Percentiles rank a stretch among this genome's conserved stretches.
Evolutionary conservation across 768 basidiomycete genomes (phyloP).

Genomic region (Crucibulum laeve): DNA sequence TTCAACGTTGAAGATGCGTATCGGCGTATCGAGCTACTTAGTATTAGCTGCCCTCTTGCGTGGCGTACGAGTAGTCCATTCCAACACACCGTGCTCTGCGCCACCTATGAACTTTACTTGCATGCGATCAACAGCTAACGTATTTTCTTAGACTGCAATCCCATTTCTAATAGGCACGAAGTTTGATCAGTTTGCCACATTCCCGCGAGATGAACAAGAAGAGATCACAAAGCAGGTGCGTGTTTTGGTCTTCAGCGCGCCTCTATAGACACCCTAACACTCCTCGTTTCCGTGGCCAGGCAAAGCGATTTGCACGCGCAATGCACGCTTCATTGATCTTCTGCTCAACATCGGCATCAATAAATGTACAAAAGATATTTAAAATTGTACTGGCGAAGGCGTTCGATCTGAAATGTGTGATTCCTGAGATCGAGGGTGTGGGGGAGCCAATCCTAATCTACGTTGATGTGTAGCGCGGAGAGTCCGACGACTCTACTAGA

Average conservation of each 20-base stretch:
- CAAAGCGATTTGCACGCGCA: constrained; percentile 95
- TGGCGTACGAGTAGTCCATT: no score
- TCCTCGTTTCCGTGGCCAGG: constrained; percentile 39
- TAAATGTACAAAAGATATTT: constrained; percentile 99
- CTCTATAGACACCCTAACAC: no score
- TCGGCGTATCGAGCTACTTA: no score
- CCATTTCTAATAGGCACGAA: constrained; percentile 99
- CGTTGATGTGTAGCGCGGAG: constrained; percentile 64
- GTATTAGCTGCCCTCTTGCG: no score
- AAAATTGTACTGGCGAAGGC: constrained; percentile 97
- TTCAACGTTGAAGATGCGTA: no score
- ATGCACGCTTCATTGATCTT: constrained; percentile 99
- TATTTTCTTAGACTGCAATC: constrained; percentile 79
- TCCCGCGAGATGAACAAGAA: constrained; percentile 96
- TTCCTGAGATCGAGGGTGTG: constrained; percentile 95
- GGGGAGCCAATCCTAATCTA: constrained; percentile 96
- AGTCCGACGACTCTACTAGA: constrained; percentile 10
- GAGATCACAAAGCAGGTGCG: constrained; percentile 96
- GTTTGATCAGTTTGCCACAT: constrained; percentile 94
- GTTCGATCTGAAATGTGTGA: constrained; percentile 98
- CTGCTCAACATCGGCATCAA: constrained; percentile 97
- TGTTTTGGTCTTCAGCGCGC: constrained; percentile 6
- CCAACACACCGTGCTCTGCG: no score
- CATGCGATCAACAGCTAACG: constrained; percentile 1
- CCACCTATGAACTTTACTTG: neutral